These are phyloP conservation scores for Senecio squalidus DNA, from an alignment of 140 eudicot species.

Conservation along the genomic window DNA sequence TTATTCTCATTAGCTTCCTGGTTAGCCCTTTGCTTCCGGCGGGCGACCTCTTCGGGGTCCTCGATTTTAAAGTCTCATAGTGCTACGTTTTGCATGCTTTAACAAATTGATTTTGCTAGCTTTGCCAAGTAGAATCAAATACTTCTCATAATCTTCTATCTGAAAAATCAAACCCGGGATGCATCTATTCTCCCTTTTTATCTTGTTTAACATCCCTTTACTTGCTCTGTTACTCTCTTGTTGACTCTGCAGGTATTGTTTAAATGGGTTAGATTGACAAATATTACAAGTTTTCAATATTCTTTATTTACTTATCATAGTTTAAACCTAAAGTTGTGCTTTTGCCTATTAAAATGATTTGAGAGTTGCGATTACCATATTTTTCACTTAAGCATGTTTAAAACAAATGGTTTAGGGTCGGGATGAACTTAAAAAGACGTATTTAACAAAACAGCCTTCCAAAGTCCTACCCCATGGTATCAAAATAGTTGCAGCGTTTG, in stretches of 20 bases:
- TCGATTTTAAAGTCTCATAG: slow-evolving; percentile 65
- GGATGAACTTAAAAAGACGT: background rate
- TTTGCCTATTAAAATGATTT: background rate
- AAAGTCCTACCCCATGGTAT: background rate
- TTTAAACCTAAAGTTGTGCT: background rate
- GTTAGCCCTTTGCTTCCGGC: slow-evolving; percentile 19
- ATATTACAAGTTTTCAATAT: background rate
- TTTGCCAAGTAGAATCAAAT: slow-evolving; percentile 69
- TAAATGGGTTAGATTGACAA: background rate
- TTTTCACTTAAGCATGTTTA: background rate
- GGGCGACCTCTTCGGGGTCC: slow-evolving; percentile 14
- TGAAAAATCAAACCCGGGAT: slow-evolving; percentile 82
- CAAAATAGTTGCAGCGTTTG: background rate
- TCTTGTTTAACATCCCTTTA: slow-evolving; percentile 64
- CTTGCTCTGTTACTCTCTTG: slow-evolving; percentile 35
- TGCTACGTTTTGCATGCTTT: slow-evolving; percentile 85
- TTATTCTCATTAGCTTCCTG: slow-evolving; percentile 25
- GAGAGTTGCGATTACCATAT: background rate
- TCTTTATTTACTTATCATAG: background rate
- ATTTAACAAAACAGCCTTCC: background rate
- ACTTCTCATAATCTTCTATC: slow-evolving; percentile 80
- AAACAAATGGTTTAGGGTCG: background rate
- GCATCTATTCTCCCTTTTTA: slow-evolving; percentile 81
- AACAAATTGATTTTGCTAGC: slow-evolving; percentile 53
- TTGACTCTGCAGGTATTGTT: slow-evolving; percentile 45